Conservation (phyloP, 441 rosid genomes). For the Arabidopsis hybrid region DNA sequence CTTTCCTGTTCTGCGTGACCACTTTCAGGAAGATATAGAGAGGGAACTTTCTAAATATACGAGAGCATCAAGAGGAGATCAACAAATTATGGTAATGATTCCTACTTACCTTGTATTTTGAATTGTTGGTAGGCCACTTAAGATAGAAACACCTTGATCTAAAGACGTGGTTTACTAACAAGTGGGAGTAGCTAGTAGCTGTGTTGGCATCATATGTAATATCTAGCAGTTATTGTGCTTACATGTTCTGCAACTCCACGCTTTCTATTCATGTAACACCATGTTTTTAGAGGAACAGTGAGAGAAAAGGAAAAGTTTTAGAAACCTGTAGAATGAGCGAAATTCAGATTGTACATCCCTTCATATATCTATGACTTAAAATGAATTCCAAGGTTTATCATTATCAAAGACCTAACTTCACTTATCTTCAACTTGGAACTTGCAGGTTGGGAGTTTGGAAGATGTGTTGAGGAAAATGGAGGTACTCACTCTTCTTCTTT, state of each 20-base stretch:
- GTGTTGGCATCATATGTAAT: neutral
- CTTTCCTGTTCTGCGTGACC: neutral
- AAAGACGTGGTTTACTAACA: neutral
- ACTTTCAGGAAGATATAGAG: slow-evolving; percentile 81
- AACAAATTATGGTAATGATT: slow-evolving; percentile 75
- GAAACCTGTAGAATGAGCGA: neutral
- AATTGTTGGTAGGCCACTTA: neutral
- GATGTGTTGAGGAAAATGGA: slow-evolving; percentile 91
- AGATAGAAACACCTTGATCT: neutral
- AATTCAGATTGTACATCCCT: neutral
- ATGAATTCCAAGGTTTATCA: neutral
- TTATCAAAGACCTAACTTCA: neutral
- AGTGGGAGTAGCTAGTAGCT: slow-evolving; percentile 8
- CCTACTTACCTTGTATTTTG: neutral
- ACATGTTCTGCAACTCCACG: neutral
- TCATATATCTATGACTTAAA: neutral
- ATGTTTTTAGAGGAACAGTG: neutral
- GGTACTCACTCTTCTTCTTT: slow-evolving; percentile 52
- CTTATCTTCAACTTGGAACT: slow-evolving; percentile 17
- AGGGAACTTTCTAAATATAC: slow-evolving; percentile 78
- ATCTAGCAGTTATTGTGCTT: neutral
- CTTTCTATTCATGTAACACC: neutral
- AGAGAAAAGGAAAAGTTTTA: neutral
- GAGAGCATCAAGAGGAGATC: slow-evolving; percentile 77
- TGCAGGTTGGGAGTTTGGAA: slow-evolving; percentile 91